Conservation (phyloP, 139 green algal genomes). For the Chlorella sp. region DNA sequence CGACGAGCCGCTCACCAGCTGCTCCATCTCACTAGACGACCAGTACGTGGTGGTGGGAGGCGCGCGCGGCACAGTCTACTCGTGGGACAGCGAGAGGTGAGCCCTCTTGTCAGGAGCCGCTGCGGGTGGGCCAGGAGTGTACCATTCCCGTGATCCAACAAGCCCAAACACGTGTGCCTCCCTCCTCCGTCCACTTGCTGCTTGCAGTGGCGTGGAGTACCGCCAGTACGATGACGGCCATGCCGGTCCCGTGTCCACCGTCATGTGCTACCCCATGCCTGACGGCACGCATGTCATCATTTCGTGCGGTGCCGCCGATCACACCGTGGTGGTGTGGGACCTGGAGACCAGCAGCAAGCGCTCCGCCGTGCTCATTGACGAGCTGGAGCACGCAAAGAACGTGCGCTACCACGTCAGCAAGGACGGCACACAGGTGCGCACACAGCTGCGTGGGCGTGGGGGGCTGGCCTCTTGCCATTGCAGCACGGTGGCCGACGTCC, state of each 20-base stretch:
- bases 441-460: too few relatives aligned
- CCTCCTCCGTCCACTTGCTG: not conserved
- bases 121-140: not conserved
- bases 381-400: conserved; percentile 45
- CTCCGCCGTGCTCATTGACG: conserved; percentile 23
- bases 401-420: conserved; percentile 32
- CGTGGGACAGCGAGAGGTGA: conserved; percentile 25
- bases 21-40: conserved; percentile 27
- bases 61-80: conserved; percentile 24
- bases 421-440: conserved; percentile 28
- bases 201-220: conserved; percentile 14
- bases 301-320: conserved; percentile 30
- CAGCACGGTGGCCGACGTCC: not conserved
- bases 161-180: too few relatives aligned
- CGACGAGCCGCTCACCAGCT: conserved; percentile 28
- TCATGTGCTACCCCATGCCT: conserved; percentile 30
- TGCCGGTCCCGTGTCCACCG: conserved; percentile 12
- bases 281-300: conserved; percentile 29
- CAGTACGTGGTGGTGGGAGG: conserved; percentile 29
- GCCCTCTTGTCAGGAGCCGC: not conserved
- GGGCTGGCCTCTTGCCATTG: too few relatives aligned
- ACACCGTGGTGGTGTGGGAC: conserved; percentile 33
- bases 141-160: too few relatives aligned
- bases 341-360: conserved; percentile 11
- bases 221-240: conserved; percentile 22